These are phyloP conservation scores for Barbatosphaeria neglecta DNA, from an alignment of 495 filamentous ascomycete genomes.

Conservation along the genomic window DNA sequence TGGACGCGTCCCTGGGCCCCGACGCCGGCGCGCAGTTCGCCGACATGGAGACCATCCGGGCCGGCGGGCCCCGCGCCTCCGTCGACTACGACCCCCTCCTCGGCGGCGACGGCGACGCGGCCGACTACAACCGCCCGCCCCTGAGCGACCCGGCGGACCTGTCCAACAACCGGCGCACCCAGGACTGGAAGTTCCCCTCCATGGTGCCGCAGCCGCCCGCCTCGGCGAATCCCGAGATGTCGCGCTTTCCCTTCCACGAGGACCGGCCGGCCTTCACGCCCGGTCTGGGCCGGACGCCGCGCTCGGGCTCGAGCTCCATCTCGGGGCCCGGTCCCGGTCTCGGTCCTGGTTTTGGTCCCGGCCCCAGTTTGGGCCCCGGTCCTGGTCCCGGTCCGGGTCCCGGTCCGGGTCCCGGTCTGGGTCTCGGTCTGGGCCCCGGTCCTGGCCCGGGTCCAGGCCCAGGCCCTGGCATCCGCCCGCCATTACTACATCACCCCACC, in stretches of 20 bases:
- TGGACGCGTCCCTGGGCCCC: conserved; percentile 36
- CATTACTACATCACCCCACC: conserved; percentile 37
- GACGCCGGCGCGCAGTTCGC: conserved; percentile 39
- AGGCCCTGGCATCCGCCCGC: conserved; percentile 25
- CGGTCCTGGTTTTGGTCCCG: no score
- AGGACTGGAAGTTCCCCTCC: conserved; percentile 53
- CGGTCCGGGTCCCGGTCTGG: conserved; percentile 9
- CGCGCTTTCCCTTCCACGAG: conserved; percentile 33
- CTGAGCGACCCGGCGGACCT: conserved; percentile 38
- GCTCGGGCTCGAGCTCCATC: background rate
- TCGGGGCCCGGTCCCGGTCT: background rate
- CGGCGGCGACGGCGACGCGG: conserved; percentile 29
- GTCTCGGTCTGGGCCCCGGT: background rate
- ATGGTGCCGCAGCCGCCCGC: conserved; percentile 27
- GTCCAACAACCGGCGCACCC: conserved; percentile 37
- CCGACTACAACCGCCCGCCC: conserved; percentile 34
- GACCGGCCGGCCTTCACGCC: conserved; percentile 6
- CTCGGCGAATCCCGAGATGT: conserved; percentile 39
- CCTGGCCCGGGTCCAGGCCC: conserved; percentile 7
- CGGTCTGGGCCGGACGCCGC: no score
- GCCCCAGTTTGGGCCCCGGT: background rate
- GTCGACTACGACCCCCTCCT: conserved; percentile 26
- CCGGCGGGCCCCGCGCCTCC: conserved; percentile 24
- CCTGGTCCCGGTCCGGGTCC: conserved; percentile 7
- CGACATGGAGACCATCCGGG: conserved; percentile 49